Evolutionary conservation across 805 yeast genomes (phyloP), one percentile per base, ranked within the genome.

Genomic region (Lipomyces lipofer): DNA sequence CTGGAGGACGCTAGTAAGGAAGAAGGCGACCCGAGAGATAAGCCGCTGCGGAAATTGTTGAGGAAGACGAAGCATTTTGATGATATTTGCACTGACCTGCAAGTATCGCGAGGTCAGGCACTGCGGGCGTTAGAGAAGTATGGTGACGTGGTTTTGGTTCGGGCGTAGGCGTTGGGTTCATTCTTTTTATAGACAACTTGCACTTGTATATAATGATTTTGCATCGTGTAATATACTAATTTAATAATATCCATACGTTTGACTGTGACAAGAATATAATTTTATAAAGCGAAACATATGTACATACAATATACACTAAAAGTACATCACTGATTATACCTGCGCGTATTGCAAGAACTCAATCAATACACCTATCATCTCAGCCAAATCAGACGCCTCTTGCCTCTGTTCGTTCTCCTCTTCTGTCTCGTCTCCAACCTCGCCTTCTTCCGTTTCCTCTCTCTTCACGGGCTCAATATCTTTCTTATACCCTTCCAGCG

Each of bases 51-150:
- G 28, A 29, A 46, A 25, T 38, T 48, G 10, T 13, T 30, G n/a
- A 36, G 53, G 12, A 52, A 53, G 17, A 66, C 67, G 13, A 47
- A 52, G 49, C 69, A 69, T 51, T 66, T 67, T 36, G 72, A 69
- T 46, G 58, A 67, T 5, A 83, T 88, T 1, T 85, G 92, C 64
- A 87, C 92, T 0, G 85, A 82, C 54, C 71, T 88, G 63, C 79
- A 77, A 44, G 38, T 56, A 7, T 32, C 56, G 17, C 39, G 50
- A n/a, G 49, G 28, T 27, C 56, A 58, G 42, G 60, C 47, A 1
- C 8, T 50, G 15, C 25, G 27, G 13, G 28, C 54, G 10, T 24
- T 58, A 12, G 45, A 36, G 27, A 40, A 32, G 29, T 51, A 58
- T 42, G 62, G 59, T 5, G 62, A 58, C 15, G 51, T 58, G 12